Percentiles rank a stretch among this genome's conserved stretches.
phyloP scores from a whole-genome alignment of 208 protist genomes.

The Crithidia brevicula region DNA sequence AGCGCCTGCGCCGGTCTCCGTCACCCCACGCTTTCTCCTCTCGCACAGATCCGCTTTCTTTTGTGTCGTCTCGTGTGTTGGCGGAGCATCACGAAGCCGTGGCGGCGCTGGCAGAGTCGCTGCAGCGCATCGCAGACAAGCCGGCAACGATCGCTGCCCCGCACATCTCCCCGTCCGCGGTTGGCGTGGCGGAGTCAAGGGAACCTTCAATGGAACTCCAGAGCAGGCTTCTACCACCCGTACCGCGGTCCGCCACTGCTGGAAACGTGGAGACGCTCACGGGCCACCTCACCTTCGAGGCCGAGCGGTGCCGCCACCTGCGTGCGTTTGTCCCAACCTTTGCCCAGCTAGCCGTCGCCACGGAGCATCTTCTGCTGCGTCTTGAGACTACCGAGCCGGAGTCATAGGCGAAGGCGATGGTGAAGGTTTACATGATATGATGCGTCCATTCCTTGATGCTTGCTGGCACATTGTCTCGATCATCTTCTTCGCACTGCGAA shows the following conservation, averaged over 20 bases:
- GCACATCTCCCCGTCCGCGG: not conserved
- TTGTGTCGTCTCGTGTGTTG: constrained; percentile 19
- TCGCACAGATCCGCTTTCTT: constrained; percentile 15
- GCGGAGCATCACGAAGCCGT: constrained; percentile 40
- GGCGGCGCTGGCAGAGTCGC: constrained; percentile 33
- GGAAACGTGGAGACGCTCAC: constrained; percentile 51
- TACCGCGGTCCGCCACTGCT: constrained; percentile 53
- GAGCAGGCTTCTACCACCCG: constrained; percentile 11
- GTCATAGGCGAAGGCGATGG: not conserved
- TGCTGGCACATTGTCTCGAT: not conserved
- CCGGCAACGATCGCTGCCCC: constrained; percentile 2
- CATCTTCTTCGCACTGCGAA: not conserved
- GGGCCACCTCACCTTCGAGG: constrained; percentile 65
- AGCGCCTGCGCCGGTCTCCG: not conserved
- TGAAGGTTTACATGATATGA: not conserved
- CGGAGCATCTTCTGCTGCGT: constrained; percentile 60
- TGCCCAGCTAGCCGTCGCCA: constrained; percentile 73
- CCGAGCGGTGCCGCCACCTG: constrained; percentile 56
- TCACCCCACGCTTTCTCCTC: not conserved
- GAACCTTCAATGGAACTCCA: not conserved
- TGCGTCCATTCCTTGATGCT: no score
- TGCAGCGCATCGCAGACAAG: constrained; percentile 29
- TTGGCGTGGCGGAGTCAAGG: not conserved
- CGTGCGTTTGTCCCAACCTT: constrained; percentile 83
- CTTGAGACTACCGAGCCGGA: constrained; percentile 33